Evolutionary conservation across 2,329 filamentous ascomycete genomes (phyloP).

Genomic region (Xylaria sp.): DNA sequence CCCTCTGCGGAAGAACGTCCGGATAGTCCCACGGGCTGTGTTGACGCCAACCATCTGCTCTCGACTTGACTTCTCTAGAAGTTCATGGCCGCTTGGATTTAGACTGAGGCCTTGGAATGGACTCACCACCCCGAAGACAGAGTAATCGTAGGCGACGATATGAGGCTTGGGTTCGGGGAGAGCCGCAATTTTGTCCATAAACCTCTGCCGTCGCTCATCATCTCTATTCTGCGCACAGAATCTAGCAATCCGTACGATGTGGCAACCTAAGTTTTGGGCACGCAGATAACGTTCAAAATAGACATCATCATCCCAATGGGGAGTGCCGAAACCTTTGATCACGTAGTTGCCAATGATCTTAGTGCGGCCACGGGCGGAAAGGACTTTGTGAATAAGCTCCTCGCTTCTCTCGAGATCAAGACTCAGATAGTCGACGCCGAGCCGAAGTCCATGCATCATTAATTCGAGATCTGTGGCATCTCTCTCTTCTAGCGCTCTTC

Average conservation of each 20-base stretch:
- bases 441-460: slow-evolving; percentile 66
- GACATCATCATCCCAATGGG: slow-evolving; percentile 60
- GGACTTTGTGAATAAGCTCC: slow-evolving; percentile 53
- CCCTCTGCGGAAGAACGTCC: slow-evolving; percentile 65
- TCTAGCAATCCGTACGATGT: slow-evolving; percentile 66
- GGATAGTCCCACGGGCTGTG: slow-evolving; percentile 62
- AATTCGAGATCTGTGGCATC: slow-evolving; percentile 59
- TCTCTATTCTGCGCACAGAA: slow-evolving; percentile 62
- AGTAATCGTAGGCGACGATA: slow-evolving; percentile 54
- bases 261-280: slow-evolving; percentile 62
- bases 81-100: slow-evolving; percentile 56
- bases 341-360: slow-evolving; percentile 66
- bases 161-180: slow-evolving; percentile 56
- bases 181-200: slow-evolving; percentile 54
- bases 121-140: slow-evolving; percentile 49
- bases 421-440: slow-evolving; percentile 69
- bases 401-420: slow-evolving; percentile 65
- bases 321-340: slow-evolving; percentile 50
- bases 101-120: slow-evolving; percentile 55
- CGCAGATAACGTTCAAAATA: slow-evolving; percentile 60
- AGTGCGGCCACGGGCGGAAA: slow-evolving; percentile 60
- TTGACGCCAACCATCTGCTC: slow-evolving; percentile 54
- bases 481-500: slow-evolving; percentile 46
- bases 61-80: slow-evolving; percentile 47
- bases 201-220: slow-evolving; percentile 53